Evolutionary conservation across 257 asterid species (phyloP).

Genomic region (Nicotiana paniculata): DNA sequence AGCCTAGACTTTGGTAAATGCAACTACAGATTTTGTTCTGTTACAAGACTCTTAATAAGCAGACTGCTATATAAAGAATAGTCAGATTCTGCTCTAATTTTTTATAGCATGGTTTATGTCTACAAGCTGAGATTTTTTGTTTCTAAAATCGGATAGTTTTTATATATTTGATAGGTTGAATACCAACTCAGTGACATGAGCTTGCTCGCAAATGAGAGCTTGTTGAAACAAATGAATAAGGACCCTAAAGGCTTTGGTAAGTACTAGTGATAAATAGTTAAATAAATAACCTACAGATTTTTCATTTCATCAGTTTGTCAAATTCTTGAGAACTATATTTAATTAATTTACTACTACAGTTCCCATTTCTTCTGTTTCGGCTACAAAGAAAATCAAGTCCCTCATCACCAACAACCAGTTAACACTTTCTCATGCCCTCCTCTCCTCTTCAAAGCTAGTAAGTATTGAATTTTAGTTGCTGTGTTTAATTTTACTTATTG

Average conservation of each 20-base stretch:
- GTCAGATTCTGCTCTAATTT: not conserved
- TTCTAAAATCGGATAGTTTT: not conserved
- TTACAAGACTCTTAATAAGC: not conserved
- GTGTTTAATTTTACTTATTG: not conserved
- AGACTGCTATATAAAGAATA: not conserved
- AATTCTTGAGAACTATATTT: not conserved
- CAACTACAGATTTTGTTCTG: not conserved
- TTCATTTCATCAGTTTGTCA: not conserved
- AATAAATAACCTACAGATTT: not conserved
- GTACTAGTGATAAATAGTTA: not conserved
- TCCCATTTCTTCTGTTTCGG: slow-evolving; percentile 65
- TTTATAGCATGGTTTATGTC: not conserved
- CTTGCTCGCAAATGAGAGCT: slow-evolving; percentile 84
- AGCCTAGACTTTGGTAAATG: not conserved
- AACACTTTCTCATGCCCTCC: slow-evolving; percentile 69
- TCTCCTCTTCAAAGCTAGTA: slow-evolving; percentile 75
- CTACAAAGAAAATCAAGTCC: slow-evolving; percentile 87
- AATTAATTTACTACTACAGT: slow-evolving; percentile 33
- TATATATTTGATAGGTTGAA: slow-evolving; percentile 54
- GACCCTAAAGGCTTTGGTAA: slow-evolving; percentile 89
- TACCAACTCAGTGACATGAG: slow-evolving; percentile 96
- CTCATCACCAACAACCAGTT: slow-evolving; percentile 54
- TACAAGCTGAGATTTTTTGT: not conserved
- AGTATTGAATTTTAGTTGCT: not conserved
- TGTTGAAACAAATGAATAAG: slow-evolving; percentile 67